Evolutionary conservation across 345 rosid genomes (phyloP).

Genomic region (Mercurialis annua): DNA sequence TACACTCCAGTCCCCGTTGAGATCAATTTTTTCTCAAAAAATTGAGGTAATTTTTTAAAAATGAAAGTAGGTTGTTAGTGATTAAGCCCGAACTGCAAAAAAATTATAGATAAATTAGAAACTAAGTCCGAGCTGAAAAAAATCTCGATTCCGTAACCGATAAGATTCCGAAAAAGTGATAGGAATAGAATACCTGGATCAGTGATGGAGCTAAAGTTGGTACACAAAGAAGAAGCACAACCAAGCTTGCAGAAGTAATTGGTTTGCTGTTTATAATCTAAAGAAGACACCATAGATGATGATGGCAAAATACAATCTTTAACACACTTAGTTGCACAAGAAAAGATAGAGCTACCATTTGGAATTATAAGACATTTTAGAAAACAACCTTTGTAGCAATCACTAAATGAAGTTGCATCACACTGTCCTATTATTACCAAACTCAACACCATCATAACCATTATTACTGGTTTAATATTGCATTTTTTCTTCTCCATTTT

Average conservation of each 20-base stretch:
- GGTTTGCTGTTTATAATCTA: neutral
- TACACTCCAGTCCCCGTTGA: too few relatives aligned
- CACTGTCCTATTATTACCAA: slow-evolving; percentile 19
- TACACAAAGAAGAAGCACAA: slow-evolving; percentile 42
- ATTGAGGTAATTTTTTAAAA: too few relatives aligned
- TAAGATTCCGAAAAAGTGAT: too few relatives aligned
- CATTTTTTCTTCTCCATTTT: slow-evolving; percentile 17
- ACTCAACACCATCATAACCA: slow-evolving; percentile 25
- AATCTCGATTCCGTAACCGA: too few relatives aligned
- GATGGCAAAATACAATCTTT: slow-evolving; percentile 31
- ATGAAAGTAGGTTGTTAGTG: too few relatives aligned
- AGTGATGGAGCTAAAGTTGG: slow-evolving; percentile 37
- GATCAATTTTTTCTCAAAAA: too few relatives aligned
- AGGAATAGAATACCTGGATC: slow-evolving; percentile 30
- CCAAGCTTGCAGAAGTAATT: slow-evolving; percentile 41
- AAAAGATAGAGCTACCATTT: neutral
- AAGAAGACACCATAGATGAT: neutral
- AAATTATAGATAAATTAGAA: too few relatives aligned
- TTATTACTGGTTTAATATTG: neutral
- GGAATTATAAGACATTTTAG: slow-evolving; percentile 27
- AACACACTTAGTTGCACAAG: slow-evolving; percentile 35
- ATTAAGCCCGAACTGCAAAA: neutral
- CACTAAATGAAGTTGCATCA: slow-evolving; percentile 20
- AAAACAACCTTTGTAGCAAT: slow-evolving; percentile 40
- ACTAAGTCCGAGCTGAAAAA: too few relatives aligned